A percentile compares a stretch with the other conserved stretches of the same genome.
Evolutionary conservation across 1,284 basidiomycete species (phyloP).

Genomic region (Gomphus bonarii): DNA sequence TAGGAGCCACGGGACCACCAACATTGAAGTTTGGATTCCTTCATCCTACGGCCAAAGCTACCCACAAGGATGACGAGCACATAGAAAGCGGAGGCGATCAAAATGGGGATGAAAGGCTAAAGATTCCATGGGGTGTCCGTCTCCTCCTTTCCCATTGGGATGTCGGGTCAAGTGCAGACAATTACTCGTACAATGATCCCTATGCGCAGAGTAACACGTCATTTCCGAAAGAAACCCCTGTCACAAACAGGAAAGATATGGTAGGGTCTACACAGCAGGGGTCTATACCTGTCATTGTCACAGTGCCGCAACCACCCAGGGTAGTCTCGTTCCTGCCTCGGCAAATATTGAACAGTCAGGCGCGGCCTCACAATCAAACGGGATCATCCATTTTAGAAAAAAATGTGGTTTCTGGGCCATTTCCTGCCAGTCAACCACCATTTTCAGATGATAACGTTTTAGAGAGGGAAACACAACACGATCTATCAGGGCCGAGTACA

Average conservation of each 20-base stretch:
- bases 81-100: constrained; percentile 15
- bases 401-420: constrained; percentile 1
- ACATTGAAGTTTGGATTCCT: constrained; percentile 51
- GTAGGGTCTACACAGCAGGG: not conserved
- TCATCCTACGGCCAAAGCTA: constrained; percentile 28
- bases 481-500: constrained; percentile 41
- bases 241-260: not conserved
- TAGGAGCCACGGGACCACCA: constrained; percentile 39
- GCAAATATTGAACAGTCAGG: not conserved
- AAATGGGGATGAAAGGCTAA: constrained; percentile 14
- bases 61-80: constrained; percentile 7
- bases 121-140: constrained; percentile 42
- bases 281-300: constrained; percentile 4
- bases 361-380: constrained; percentile 4
- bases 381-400: constrained; percentile 14
- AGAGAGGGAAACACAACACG: constrained; percentile 23
- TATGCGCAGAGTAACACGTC: constrained; percentile 22
- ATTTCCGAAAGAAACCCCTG: not conserved
- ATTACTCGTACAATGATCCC: constrained; percentile 44
- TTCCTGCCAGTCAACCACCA: constrained; percentile 6
- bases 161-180: constrained; percentile 37
- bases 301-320: constrained; percentile 24
- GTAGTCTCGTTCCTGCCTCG: constrained; percentile 21
- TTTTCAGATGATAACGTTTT: not conserved
- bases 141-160: constrained; percentile 60